These are phyloP conservation scores for Apiospora hydei DNA, from an alignment of 2,329 filamentous ascomycete species.

Conservation along the genomic window DNA sequence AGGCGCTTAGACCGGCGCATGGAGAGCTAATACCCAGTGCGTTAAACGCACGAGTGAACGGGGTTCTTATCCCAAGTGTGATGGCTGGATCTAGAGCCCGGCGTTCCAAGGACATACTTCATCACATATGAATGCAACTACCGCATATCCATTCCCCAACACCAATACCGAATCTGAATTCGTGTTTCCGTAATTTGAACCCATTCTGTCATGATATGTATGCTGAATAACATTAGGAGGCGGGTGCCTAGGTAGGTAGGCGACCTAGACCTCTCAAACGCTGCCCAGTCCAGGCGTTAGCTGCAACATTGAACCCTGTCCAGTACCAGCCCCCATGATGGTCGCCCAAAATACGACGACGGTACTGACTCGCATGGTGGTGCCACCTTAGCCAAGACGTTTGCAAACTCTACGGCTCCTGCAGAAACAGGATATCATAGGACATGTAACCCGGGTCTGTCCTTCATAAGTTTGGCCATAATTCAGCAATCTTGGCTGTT, in stretches of 20 bases:
- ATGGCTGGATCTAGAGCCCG: background rate
- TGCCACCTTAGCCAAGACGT: background rate
- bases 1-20: background rate
- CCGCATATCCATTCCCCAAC: too few species aligned
- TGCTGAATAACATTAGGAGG: background rate
- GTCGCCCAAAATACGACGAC: background rate
- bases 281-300: background rate
- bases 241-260: background rate
- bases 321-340: background rate
- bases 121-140: background rate
- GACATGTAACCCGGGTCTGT: background rate
- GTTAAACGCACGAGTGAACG: background rate
- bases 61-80: background rate
- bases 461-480: background rate
- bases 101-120: background rate
- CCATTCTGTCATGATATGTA: background rate
- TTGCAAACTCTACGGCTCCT: background rate
- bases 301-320: background rate
- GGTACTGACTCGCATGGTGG: background rate
- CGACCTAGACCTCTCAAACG: background rate
- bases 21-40: background rate
- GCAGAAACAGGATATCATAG: background rate
- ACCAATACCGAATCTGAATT: background rate
- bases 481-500: accelerated
- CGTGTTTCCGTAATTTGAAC: background rate